Conservation (phyloP, 768 basidiomycete genomes). For the Tylopilus vinaceipallidus region DNA sequence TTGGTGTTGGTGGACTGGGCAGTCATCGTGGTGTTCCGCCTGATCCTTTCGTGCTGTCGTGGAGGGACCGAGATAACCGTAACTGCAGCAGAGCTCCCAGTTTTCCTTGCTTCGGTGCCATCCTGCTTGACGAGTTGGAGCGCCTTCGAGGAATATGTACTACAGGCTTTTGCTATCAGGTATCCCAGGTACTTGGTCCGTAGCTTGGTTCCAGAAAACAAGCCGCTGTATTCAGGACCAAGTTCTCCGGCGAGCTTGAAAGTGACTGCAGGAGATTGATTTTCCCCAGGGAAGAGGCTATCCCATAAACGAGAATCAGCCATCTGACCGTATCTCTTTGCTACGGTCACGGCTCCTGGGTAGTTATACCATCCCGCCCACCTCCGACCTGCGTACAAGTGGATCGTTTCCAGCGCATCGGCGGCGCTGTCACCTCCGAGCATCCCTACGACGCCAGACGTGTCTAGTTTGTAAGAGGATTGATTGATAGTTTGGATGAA, state of each 20-base stretch:
- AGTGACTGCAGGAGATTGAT: constrained; percentile 23
- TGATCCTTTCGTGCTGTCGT: background rate
- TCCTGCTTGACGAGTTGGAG: constrained; percentile 7
- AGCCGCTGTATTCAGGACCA: constrained; percentile 69
- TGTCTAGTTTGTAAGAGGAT: constrained; percentile 22
- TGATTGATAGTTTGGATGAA: constrained; percentile 10
- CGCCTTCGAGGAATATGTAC: background rate
- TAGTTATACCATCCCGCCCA: constrained; percentile 39
- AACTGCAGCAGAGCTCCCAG: constrained; percentile 14
- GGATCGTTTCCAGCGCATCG: constrained; percentile 33
- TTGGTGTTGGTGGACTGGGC: background rate
- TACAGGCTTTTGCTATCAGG: constrained; percentile 38
- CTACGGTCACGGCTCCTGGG: constrained; percentile 31
- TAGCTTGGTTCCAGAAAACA: constrained; percentile 60
- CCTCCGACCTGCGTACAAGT: constrained; percentile 27
- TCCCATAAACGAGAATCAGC: constrained; percentile 28
- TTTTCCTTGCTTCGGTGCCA: constrained; percentile 6
- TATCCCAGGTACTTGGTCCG: constrained; percentile 53
- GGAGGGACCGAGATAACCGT: constrained; percentile 16
- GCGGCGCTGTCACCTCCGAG: constrained; percentile 34
- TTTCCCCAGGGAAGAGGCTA: constrained; percentile 32
- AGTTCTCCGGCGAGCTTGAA: constrained; percentile 28
- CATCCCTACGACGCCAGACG: constrained; percentile 30
- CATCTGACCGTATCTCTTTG: constrained; percentile 33
- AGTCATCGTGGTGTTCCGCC: background rate